These are phyloP conservation scores for Lagerstroemia speciosa DNA, from an alignment of 345 rosid species.

Conservation along the genomic window DNA sequence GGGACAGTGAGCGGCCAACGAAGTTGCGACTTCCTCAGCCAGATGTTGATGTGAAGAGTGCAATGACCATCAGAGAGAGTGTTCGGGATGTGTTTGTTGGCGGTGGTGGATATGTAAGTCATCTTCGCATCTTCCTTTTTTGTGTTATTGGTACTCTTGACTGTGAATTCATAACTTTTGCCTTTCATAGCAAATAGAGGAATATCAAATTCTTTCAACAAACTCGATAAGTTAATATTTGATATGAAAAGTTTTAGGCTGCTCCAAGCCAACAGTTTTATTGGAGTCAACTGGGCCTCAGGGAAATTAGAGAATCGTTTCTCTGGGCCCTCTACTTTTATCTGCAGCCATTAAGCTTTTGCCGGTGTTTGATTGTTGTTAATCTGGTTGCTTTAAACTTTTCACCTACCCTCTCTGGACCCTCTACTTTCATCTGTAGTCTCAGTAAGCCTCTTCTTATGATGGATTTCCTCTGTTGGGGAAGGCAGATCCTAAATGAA, in stretches of 20 bases:
- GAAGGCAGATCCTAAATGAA: not conserved
- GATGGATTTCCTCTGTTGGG: not conserved
- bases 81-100: constrained; percentile 86
- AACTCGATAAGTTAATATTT: not conserved
- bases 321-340: not conserved
- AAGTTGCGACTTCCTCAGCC: constrained; percentile 89
- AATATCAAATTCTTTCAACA: not conserved
- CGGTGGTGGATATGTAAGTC: constrained; percentile 88
- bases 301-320: not conserved
- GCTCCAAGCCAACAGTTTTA: not conserved
- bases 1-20: constrained; percentile 97
- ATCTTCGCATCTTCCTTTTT: not conserved
- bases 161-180: not conserved
- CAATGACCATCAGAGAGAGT: constrained; percentile 89
- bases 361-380: no score
- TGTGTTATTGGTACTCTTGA: not conserved
- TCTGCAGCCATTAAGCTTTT: not conserved
- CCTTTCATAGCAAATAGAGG: not conserved
- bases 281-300: not conserved
- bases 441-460: not conserved
- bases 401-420: not conserved
- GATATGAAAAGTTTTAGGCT: not conserved
- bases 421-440: not conserved
- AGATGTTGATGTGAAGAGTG: constrained; percentile 54
- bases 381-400: no score